These are phyloP conservation scores for Lepiota venenata DNA, from an alignment of 768 basidiomycete genomes.

Conservation along the genomic window DNA sequence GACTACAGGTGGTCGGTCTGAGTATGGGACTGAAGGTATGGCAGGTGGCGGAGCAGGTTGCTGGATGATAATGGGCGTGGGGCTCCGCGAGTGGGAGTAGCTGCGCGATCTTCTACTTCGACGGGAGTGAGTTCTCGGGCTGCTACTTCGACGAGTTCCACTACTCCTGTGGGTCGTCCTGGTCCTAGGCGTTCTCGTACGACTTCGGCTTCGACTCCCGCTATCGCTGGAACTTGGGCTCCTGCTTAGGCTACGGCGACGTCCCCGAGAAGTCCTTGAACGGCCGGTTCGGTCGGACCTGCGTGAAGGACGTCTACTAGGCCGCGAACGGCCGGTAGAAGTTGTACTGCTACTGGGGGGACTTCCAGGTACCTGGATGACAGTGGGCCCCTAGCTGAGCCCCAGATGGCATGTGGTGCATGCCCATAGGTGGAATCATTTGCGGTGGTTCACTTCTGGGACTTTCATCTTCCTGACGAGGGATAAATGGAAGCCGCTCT, in stretches of 20 bases:
- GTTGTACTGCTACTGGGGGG: constrained; percentile 10
- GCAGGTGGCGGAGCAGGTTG: neutral
- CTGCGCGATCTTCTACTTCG: constrained; percentile 6
- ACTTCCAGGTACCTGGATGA: neutral
- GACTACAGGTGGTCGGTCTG: neutral
- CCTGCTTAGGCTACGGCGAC: constrained; percentile 12
- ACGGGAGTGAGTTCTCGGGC: neutral
- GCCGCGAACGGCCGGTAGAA: neutral
- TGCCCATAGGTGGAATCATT: constrained; percentile 5
- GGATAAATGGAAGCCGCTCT: constrained; percentile 20
- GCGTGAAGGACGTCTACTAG: constrained; percentile 8
- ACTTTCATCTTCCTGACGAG: constrained; percentile 13
- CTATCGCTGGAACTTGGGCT: constrained; percentile 16
- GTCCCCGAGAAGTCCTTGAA: constrained; percentile 6
- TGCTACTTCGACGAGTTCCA: neutral
- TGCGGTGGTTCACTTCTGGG: constrained; percentile 3
- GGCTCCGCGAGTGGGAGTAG: constrained; percentile 1
- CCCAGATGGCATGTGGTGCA: too few species aligned
- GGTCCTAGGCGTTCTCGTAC: constrained; percentile 14
- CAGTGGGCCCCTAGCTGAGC: neutral
- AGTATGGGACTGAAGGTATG: neutral
- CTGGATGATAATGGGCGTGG: constrained; percentile 9
- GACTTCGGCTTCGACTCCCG: constrained; percentile 15
- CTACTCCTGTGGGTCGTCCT: constrained; percentile 13
- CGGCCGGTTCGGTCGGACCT: constrained; percentile 6